A percentile compares a stretch with the other conserved stretches of the same genome.
Evolutionary conservation across 2,329 filamentous ascomycete species (phyloP).

Genomic region (Setomelanomma holmii): DNA sequence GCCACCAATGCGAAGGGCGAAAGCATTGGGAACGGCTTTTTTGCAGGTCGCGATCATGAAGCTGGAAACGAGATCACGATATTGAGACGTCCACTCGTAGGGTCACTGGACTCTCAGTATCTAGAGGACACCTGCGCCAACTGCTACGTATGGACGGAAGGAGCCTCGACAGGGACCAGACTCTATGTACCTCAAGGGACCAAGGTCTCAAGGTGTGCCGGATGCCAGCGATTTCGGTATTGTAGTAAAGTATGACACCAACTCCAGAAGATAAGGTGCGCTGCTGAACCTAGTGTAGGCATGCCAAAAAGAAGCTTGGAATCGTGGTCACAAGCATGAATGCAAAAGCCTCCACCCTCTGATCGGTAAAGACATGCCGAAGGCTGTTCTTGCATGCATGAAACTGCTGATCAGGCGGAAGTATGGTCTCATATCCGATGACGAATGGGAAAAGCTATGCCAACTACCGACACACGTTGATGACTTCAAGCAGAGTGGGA

Average conservation of each 20-base stretch:
- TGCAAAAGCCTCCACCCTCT: constrained; percentile 61
- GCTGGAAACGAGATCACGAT: constrained; percentile 58
- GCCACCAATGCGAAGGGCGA: constrained; percentile 28
- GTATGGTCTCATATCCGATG: constrained; percentile 45
- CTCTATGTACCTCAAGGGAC: constrained; percentile 41
- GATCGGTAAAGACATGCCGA: constrained; percentile 56
- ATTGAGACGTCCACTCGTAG: constrained; percentile 60
- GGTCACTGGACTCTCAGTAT: constrained; percentile 61
- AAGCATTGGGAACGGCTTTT: constrained; percentile 60
- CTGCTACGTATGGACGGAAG: constrained; percentile 58
- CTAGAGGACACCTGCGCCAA: constrained; percentile 64
- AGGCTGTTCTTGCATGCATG: constrained; percentile 62
- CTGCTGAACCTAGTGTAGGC: constrained; percentile 45
- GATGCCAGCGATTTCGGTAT: constrained; percentile 65
- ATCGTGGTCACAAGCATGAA: constrained; percentile 64
- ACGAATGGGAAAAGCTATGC: constrained; percentile 54
- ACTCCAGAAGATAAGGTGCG: not conserved
- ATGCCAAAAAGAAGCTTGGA: constrained; percentile 68
- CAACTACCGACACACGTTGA: constrained; percentile 58
- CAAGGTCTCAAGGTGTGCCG: constrained; percentile 62
- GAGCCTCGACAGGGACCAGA: constrained; percentile 38
- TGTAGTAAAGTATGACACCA: constrained; percentile 61
- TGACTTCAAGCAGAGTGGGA: constrained; percentile 52
- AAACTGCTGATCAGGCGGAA: constrained; percentile 59
- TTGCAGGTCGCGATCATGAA: constrained; percentile 58